Evolutionary conservation across 441 rosid genomes (phyloP), one percentile per base, ranked within the genome.

Genomic region (Sinapis alba): DNA sequence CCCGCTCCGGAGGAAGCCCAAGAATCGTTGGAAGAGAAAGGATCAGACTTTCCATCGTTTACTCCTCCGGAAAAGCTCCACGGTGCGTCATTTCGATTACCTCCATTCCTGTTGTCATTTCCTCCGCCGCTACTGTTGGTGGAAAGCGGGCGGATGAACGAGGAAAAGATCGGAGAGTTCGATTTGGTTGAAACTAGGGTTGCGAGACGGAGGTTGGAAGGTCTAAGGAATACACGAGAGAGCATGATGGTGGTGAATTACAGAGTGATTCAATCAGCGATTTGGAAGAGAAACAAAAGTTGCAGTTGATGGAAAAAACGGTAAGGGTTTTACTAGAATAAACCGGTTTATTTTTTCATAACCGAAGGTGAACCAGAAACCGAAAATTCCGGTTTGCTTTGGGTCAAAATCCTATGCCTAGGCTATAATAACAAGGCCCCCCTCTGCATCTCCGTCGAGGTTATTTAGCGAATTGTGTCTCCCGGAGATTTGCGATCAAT

Each of bases 11-110:
- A 65, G n/a, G 66, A 59, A 41, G 47, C 69, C 32, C 79, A 75
- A 1, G 82, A 62, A 10, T 78, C 90, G 3, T 78, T 77, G 2
- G 70, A 34, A 76, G 90, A 83, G 6, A 83, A 36, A 23, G 76
- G 66, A 10, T 82, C 78, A 3, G 79, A 81, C 6, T 83, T 83
- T 0, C 66, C 85, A 12, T 86, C 85, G 23, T 15, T 79, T 60
- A 83, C 88, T n/a, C n/a, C n/a, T n/a, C 67, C 61, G 20, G 89
- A 62, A 50, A 87, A 58, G 2, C 83, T 84, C 97, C 96, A 93
- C 8, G 73, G 15, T 38, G 54, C 65, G 59, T 74, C 86, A n/a
- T 41, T 81, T 68, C 77, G 63, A 51, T 72, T 67, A 51, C 73
- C 21, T 18, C 82, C 69, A 69, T 75, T 72, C 19, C 73, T 75